These are phyloP conservation scores for Ganoderma multipileum DNA, from an alignment of 1,284 basidiomycete species.

Conservation along the genomic window DNA sequence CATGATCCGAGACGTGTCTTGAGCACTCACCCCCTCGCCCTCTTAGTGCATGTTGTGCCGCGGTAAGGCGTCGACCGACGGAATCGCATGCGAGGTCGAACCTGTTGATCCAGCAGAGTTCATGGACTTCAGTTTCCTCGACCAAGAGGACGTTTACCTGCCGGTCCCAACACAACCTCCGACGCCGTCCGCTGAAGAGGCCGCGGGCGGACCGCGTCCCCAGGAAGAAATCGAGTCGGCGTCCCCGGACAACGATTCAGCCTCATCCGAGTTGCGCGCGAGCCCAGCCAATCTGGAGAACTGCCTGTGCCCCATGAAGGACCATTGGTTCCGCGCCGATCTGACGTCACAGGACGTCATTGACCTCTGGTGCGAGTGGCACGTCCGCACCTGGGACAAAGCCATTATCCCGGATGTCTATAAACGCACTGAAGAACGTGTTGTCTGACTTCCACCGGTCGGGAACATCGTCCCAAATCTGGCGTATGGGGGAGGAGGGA, in stretches of 20 bases:
- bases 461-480: not conserved
- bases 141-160: not conserved
- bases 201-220: not conserved
- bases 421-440: not conserved
- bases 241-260: not conserved
- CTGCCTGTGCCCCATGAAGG: not conserved
- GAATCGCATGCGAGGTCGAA: not conserved
- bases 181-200: not conserved
- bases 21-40: not conserved
- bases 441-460: not conserved
- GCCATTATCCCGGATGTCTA: not conserved
- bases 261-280: not conserved
- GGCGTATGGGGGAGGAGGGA: not conserved
- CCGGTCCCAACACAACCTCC: not conserved
- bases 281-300: not conserved
- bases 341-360: not conserved
- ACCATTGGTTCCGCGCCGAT: not conserved
- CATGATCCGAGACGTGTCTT: not conserved
- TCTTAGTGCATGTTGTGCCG: not conserved
- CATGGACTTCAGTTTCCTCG: not conserved
- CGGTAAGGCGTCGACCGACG: not conserved
- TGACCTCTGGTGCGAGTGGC: not conserved
- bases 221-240: not conserved
- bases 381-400: not conserved
- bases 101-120: not conserved